Conservation (phyloP, 1,284 basidiomycete genomes). For the Puccinia horiana region DNA sequence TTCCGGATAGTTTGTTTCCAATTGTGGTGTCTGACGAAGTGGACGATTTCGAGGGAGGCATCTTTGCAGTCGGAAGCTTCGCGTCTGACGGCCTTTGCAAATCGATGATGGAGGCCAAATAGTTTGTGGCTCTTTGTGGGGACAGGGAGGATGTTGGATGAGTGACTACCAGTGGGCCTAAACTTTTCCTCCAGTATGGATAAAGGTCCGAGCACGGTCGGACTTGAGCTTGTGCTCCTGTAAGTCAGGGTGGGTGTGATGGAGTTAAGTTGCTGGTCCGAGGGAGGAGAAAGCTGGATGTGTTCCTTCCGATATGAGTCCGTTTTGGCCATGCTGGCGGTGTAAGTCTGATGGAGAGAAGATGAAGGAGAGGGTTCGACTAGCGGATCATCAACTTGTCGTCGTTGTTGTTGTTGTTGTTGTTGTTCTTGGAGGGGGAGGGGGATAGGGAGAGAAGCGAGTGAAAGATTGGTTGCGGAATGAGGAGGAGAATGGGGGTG, state of each 20-base stretch:
- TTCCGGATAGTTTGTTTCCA: slow-evolving; percentile 4
- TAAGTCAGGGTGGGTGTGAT: neutral
- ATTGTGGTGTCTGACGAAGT: slow-evolving; percentile 14
- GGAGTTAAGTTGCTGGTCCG: neutral
- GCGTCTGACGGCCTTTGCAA: neutral
- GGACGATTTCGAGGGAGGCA: neutral
- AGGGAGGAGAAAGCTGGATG: neutral
- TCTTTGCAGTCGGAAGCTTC: neutral
- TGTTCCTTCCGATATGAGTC: neutral
- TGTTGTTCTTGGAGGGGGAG: neutral
- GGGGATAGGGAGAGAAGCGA: neutral
- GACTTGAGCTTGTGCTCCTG: neutral
- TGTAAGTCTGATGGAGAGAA: neutral
- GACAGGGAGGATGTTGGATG: neutral
- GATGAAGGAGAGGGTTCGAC: neutral
- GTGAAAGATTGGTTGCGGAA: neutral
- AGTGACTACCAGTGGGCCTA: neutral
- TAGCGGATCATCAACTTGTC: neutral
- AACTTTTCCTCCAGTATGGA: neutral
- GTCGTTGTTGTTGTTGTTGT: no score
- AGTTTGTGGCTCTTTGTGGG: neutral
- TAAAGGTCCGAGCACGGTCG: neutral
- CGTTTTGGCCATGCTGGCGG: neutral
- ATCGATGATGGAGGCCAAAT: neutral
- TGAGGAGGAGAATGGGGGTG: neutral